Evolutionary conservation across 202 grass and related monocot genomes (phyloP), one percentile per base, ranked within the genome.

Genomic region (Eragrostis tef): DNA sequence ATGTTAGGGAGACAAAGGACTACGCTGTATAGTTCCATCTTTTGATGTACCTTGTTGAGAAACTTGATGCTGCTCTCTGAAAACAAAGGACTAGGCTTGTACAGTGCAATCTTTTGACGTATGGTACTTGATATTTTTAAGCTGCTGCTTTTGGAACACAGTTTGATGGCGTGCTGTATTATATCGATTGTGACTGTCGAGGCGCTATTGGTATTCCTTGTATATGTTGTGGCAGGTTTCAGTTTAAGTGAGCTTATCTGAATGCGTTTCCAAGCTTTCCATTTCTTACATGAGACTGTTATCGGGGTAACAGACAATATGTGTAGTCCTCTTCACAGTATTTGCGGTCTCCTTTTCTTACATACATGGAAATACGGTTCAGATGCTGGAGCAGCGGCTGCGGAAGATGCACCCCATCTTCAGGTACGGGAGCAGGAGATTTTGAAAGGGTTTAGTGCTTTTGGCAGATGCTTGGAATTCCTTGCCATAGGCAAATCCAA

Each of bases 1-100:
- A 34, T 86, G 68, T 67, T 89, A 86, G 79, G 83, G 20, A 82
- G 72, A 64, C 47, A 86, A 88, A 82, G 29, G 34, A 57, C 45
- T 20, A 14, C 31, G 0, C 9, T 86, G 88, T 86, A 90, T 68
- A 90, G 79, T 56, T 78, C 69, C 52, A 74, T 60, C 51, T 56
- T 83, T 45, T 74, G 62, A 70, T 82, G 74, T 72, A 62, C 34
- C 63, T 29, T 59, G 6, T 39, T 81, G 25, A 50, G 43, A 10
- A 58, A 53, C 53, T 75, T 64, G 71, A 15, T 74, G 42, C 50
- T 56, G 24, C 7, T 79, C 11, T 51, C 58, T 60, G 27, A 25
- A 78, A 78, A 75, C 46, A 86, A 88, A 87, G 43, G 36, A 56
- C n/a, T 53, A 19, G 22, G 0, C 15, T 86, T 86, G 88, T 86